Conservation (phyloP, 2,329 filamentous ascomycete species). For the Scedosporium minutisporum region DNA sequence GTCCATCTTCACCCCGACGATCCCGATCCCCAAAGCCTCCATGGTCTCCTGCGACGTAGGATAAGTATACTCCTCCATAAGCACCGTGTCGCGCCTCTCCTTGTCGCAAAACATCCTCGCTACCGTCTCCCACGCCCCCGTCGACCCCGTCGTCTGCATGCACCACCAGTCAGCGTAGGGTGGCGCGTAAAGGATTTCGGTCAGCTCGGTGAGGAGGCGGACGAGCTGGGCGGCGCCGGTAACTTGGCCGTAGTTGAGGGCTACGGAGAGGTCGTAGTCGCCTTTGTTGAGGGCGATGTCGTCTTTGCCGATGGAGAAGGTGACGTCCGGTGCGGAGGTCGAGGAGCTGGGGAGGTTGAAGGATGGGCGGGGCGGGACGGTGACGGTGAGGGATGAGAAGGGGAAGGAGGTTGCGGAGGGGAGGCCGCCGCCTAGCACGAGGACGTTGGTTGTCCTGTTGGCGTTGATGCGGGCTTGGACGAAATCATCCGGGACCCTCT, state of each 20-base stretch:
- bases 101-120: constrained; percentile 69
- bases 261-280: constrained; percentile 67
- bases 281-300: constrained; percentile 36
- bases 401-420: constrained; percentile 88
- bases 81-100: constrained; percentile 61
- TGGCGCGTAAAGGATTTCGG: constrained; percentile 78
- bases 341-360: constrained; percentile 53
- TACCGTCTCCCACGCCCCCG: constrained; percentile 73
- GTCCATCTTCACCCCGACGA: constrained; percentile 42
- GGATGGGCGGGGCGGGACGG: constrained; percentile 49
- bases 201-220: constrained; percentile 89
- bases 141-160: constrained; percentile 76
- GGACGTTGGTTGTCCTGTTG: constrained; percentile 46
- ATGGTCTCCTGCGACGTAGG: constrained; percentile 57
- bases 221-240: constrained; percentile 78
- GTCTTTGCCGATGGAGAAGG: constrained; percentile 68
- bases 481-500: constrained; percentile 43
- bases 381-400: constrained; percentile 68
- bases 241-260: constrained; percentile 88
- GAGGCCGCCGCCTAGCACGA: constrained; percentile 76
- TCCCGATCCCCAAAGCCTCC: constrained; percentile 39
- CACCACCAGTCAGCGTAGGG: constrained; percentile 88
- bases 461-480: constrained; percentile 43
- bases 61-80: constrained; percentile 91
- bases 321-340: constrained; percentile 43